A percentile compares a stretch with the other conserved stretches of the same genome.
Conservation (phyloP, 352 stramenopile genomes). For the Sclerospora graminicola region DNA sequence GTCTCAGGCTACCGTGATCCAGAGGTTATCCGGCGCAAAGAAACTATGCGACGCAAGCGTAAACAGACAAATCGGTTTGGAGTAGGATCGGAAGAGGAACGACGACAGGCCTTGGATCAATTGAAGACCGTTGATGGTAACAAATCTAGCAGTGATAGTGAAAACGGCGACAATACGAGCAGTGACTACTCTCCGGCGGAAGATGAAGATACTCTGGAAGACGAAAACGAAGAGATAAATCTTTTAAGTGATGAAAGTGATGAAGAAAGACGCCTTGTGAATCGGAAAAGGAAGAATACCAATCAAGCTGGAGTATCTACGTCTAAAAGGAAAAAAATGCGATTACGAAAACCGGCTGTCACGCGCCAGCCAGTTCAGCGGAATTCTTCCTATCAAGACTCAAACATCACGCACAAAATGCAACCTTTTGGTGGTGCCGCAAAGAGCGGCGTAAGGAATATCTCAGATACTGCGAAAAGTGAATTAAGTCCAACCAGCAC, state of each 20-base stretch:
- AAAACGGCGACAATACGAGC: conserved; percentile 20
- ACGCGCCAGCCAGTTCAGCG: conserved; percentile 12
- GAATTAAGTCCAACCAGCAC: background rate
- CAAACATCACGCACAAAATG: background rate
- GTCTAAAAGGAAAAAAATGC: conserved; percentile 19
- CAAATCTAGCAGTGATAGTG: conserved; percentile 15
- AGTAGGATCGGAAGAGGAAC: conserved; percentile 31
- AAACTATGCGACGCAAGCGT: conserved; percentile 36
- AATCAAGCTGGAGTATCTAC: conserved; percentile 4
- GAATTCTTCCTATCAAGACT: background rate
- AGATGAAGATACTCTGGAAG: too few relatives aligned
- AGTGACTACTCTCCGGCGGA: conserved; percentile 29
- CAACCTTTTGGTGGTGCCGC: background rate
- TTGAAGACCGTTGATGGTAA: conserved; percentile 22
- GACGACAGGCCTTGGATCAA: conserved; percentile 15
- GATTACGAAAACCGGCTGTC: conserved; percentile 10
- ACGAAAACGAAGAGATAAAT: conserved; percentile 14
- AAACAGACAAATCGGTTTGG: conserved; percentile 28
- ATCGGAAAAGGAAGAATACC: conserved; percentile 17
- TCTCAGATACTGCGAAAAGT: conserved; percentile 1
- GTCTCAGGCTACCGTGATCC: conserved; percentile 42
- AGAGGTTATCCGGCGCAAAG: conserved; percentile 45
- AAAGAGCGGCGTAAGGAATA: background rate
- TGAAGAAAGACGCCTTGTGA: conserved; percentile 6
- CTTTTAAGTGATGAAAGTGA: conserved; percentile 40